Evolutionary conservation across 345 rosid genomes (phyloP), one percentile per base, ranked within the genome.

Genomic region (Euphorbia peplus): DNA sequence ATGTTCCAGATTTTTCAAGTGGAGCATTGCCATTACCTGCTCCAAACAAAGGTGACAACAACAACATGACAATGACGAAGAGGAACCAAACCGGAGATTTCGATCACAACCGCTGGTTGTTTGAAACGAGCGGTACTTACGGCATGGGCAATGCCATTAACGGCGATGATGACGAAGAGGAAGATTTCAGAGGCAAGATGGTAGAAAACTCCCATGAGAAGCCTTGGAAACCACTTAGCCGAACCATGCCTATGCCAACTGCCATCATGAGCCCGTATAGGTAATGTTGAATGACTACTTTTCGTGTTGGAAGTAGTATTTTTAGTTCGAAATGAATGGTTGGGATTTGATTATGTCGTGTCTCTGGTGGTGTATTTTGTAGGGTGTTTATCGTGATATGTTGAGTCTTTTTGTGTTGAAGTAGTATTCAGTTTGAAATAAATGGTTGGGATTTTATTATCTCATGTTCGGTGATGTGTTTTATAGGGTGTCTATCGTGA

Each of bases 221-320:
- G 74, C 97, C 98, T 2, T 95, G 99, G 96, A 83, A 83, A 60
- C 97, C 99, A 13, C 80, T 91, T 9, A 90, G 97, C 70, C 84
- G 93, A 57, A 83, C 15, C 21, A 54, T 86, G 25, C 84, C 89
- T 4, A 71, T 95, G 68, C 81, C 91, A 3, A 73, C 81, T 1
- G 81, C 78, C 56, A 75, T 95, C 60, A 75, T 95, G 67, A 95
- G 91, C 48, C 99, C 99, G 22, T 95, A 95, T 75, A 91, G 93
- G 90, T 80, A 71, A 18, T 2, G 4, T 46, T 16, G 0, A 0
- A 5, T 6, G 1, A 3, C 3, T n/a, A n/a, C n/a, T n/a, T n/a
- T n/a, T n/a, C n/a, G n/a, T n/a, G n/a, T n/a, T n/a, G n/a, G n/a
- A n/a, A n/a, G n/a, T n/a, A n/a, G n/a, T n/a, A n/a, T n/a, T n/a